A percentile compares a stretch with the other conserved stretches of the same genome.
phyloP scores from a whole-genome alignment of 139 green algal genomes.

The Spirogloea muscicola region DNA sequence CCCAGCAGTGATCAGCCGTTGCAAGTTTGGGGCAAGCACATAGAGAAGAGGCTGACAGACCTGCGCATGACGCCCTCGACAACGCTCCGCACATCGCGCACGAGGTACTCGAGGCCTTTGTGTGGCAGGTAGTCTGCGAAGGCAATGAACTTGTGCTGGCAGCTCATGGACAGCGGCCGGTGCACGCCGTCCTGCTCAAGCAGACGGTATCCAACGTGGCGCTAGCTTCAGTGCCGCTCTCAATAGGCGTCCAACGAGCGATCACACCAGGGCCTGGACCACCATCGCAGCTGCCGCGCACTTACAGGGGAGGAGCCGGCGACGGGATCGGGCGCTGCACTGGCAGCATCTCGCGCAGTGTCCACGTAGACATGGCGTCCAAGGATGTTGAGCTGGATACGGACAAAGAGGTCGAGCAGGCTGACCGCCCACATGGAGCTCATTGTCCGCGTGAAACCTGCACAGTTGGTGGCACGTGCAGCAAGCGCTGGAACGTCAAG shows the following conservation, averaged over 20 bases:
- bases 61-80: conserved; percentile 12
- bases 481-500: background rate
- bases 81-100: conserved; percentile 14
- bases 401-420: conserved; percentile 66
- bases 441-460: conserved; percentile 51
- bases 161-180: conserved; percentile 17
- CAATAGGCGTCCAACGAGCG: background rate
- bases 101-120: conserved; percentile 27
- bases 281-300: too few relatives aligned
- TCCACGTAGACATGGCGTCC: conserved; percentile 69
- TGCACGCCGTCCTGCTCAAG: background rate
- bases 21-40: too few relatives aligned
- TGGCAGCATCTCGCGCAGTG: conserved; percentile 38
- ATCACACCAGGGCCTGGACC: background rate
- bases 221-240: background rate
- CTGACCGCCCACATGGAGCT: conserved; percentile 59
- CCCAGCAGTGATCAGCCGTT: too few relatives aligned
- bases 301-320: background rate
- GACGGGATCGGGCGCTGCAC: background rate
- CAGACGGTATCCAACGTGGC: background rate
- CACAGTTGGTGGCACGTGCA: background rate
- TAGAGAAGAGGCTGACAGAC: background rate
- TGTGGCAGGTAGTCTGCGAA: conserved; percentile 46
- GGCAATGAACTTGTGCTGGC: conserved; percentile 40
- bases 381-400: conserved; percentile 75